These are phyloP conservation scores for Sphaerulina musiva DNA, from an alignment of 2,329 filamentous ascomycete genomes.

Conservation along the genomic window DNA sequence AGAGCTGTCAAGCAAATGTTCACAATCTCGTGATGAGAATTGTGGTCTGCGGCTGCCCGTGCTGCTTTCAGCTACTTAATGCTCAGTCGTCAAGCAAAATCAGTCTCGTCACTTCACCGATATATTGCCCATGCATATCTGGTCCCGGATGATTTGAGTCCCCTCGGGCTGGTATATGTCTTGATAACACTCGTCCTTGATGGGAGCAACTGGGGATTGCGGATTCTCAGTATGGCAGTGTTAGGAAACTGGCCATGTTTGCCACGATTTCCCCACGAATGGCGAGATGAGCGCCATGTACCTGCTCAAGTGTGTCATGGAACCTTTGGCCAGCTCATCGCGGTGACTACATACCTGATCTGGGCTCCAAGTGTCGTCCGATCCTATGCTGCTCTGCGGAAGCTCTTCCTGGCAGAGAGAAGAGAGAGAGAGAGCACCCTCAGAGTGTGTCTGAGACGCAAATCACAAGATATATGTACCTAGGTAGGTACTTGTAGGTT, in stretches of 20 bases:
- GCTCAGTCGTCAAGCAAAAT: neutral
- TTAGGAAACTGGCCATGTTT: slow-evolving; percentile 3
- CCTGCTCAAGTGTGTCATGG: slow-evolving; percentile 4
- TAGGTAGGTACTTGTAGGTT: too few species aligned
- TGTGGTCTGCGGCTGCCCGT: too few species aligned
- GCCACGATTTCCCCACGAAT: slow-evolving; percentile 7
- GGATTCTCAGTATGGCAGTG: neutral
- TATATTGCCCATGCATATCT: too few species aligned
- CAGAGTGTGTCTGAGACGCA: too few species aligned
- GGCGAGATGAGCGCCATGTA: slow-evolving; percentile 9
- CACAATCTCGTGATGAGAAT: neutral
- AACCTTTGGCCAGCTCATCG: slow-evolving; percentile 16
- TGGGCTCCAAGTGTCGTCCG: slow-evolving; percentile 18
- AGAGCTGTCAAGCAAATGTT: neutral
- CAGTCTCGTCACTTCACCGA: too few species aligned
- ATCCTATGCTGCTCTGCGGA: slow-evolving; percentile 11
- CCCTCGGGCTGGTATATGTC: too few species aligned
- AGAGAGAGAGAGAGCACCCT: too few species aligned
- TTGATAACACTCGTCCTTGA: too few species aligned
- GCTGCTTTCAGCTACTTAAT: neutral
- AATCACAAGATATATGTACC: too few species aligned
- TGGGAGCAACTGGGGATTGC: slow-evolving; percentile 2
- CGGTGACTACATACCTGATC: slow-evolving; percentile 9
- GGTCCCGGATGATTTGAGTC: too few species aligned
- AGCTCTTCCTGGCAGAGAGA: too few species aligned